A percentile compares a stretch with the other conserved stretches of the same genome.
These are phyloP conservation scores for Pseudogymnoascus sp. DNA, from an alignment of 2,329 filamentous ascomycete species.

Conservation along the genomic window DNA sequence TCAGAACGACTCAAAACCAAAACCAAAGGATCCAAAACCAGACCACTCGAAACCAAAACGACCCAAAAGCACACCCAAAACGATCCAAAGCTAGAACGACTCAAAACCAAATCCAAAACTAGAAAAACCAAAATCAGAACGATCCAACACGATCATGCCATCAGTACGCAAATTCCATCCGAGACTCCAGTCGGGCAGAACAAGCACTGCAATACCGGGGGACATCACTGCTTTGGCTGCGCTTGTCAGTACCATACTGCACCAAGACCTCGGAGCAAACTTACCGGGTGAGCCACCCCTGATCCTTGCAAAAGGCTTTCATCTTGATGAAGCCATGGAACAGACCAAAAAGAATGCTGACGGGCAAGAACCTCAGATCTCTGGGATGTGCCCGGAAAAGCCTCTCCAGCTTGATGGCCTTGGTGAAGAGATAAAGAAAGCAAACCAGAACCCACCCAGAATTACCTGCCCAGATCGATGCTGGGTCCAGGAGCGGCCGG, in stretches of 20 bases:
- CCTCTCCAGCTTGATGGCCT: slow-evolving; percentile 79
- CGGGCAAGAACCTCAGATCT: slow-evolving; percentile 59
- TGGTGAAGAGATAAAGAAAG: slow-evolving; percentile 80
- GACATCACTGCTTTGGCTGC: no score
- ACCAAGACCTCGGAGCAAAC: background rate
- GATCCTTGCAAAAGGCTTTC: slow-evolving; percentile 35
- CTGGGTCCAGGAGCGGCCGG: slow-evolving; percentile 50
- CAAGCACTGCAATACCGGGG: no score
- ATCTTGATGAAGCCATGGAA: slow-evolving; percentile 52
- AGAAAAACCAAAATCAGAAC: no score
- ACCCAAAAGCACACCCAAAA: no score
- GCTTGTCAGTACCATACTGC: background rate
- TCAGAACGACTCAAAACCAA: no score
- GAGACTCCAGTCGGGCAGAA: no score
- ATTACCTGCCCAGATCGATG: slow-evolving; percentile 43
- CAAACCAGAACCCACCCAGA: slow-evolving; percentile 48
- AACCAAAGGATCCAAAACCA: no score
- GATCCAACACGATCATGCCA: no score
- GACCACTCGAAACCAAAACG: no score
- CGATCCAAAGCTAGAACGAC: no score
- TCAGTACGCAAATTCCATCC: no score
- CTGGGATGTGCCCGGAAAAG: slow-evolving; percentile 75
- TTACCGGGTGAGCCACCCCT: background rate
- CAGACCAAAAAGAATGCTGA: slow-evolving; percentile 49
- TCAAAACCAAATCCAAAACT: no score